phyloP scores from a whole-genome alignment of 371 early-diverging fungal species.

The Apophysomyces variabilis region DNA sequence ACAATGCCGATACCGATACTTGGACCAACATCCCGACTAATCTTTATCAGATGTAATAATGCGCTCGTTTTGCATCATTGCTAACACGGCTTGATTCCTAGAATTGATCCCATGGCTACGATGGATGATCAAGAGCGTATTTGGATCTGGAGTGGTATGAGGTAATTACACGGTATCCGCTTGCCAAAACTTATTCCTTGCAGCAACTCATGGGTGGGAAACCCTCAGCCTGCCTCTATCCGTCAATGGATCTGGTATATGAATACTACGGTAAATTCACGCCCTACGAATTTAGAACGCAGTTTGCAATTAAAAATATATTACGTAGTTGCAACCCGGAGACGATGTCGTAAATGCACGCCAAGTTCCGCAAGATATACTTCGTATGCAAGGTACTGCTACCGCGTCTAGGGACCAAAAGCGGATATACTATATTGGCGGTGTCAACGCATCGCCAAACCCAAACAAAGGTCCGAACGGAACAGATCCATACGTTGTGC shows the following conservation, averaged over 20 bases:
- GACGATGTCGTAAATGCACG: background rate
- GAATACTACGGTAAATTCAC: background rate
- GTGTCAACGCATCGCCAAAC: background rate
- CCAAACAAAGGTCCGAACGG: background rate
- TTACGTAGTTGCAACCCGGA: background rate
- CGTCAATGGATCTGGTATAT: background rate
- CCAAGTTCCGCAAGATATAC: background rate
- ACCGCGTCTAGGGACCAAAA: background rate
- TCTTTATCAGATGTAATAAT: background rate
- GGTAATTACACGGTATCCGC: background rate
- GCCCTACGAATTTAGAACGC: background rate
- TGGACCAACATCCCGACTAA: constrained; percentile 1
- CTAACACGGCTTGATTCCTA: background rate
- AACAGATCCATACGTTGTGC: background rate
- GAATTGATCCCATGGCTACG: background rate
- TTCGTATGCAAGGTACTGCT: background rate
- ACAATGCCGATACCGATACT: constrained; percentile 7
- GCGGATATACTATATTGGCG: background rate
- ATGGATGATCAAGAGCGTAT: background rate
- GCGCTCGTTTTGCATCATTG: background rate
- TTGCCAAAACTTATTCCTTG: background rate
- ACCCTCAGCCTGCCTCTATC: background rate
- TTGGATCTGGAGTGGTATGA: background rate
- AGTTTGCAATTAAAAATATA: background rate
- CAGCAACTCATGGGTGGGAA: background rate